A percentile compares a stretch with the other conserved stretches of the same genome.
Conservation (phyloP, 1,284 basidiomycete genomes). For the Ustilago hordei region DNA sequence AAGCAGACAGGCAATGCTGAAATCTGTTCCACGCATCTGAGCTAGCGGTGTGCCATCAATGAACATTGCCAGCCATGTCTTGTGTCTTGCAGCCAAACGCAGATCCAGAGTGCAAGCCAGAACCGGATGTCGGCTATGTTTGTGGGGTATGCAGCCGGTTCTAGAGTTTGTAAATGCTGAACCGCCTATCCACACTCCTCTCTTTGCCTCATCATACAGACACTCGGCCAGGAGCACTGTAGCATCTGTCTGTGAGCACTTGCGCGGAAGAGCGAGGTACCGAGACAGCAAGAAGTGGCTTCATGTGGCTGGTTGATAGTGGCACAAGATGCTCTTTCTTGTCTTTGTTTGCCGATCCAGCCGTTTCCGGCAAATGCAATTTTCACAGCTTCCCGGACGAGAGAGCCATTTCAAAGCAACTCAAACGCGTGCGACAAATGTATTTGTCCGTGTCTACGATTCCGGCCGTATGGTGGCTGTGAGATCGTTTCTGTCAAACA, state of each 20-base stretch:
- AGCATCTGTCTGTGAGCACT: background rate
- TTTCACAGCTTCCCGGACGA: slow-evolving; percentile 1
- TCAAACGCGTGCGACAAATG: slow-evolving; percentile 9
- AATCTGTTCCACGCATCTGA: too few species aligned
- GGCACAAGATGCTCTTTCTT: background rate
- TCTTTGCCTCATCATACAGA: background rate
- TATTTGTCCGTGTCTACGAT: background rate
- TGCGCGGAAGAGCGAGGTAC: background rate
- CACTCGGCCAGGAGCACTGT: background rate
- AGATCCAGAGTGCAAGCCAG: background rate
- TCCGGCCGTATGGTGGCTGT: background rate
- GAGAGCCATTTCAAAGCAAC: slow-evolving; percentile 5
- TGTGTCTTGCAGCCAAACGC: background rate
- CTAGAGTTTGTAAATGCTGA: background rate
- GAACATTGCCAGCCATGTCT: too few species aligned
- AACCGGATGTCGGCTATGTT: slow-evolving; percentile 9
- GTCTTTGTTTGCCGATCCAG: slow-evolving; percentile 3
- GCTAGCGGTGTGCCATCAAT: too few species aligned
- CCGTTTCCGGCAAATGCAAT: slow-evolving; percentile 2
- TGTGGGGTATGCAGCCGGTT: slow-evolving; percentile 4
- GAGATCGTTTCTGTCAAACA: background rate
- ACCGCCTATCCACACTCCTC: background rate
- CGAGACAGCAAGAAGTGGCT: slow-evolving; percentile 5
- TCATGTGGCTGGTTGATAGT: background rate
- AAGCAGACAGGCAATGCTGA: too few species aligned